Evolutionary conservation across 2,329 filamentous ascomycete genomes (phyloP).

Genomic region (Laburnicola sp.): DNA sequence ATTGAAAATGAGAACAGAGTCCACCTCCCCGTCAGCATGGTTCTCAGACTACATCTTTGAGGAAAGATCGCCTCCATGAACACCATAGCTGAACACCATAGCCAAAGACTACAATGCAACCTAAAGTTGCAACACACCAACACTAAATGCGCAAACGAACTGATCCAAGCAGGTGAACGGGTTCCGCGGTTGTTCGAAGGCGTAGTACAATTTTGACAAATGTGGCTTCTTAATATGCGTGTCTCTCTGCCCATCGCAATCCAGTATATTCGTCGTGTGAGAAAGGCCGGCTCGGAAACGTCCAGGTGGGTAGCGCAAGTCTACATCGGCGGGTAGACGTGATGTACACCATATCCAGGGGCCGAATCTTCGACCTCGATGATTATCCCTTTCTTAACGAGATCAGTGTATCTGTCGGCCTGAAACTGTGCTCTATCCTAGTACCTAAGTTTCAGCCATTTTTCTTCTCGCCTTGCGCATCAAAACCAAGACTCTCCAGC

Average conservation of each 20-base stretch:
- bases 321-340: conserved; percentile 10
- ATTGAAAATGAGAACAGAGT: too few relatives aligned
- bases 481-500: conserved; percentile 81
- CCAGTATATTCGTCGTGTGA: neutral
- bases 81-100: too few relatives aligned
- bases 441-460: conserved; percentile 47
- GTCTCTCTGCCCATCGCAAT: neutral
- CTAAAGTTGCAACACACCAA: too few relatives aligned
- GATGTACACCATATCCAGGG: neutral
- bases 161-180: too few relatives aligned
- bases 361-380: conserved; percentile 3
- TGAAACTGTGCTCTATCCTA: conserved; percentile 18
- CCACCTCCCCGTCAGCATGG: too few relatives aligned
- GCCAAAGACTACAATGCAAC: too few relatives aligned
- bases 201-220: too few relatives aligned
- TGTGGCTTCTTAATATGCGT: neutral
- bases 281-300: neutral
- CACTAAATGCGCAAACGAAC: too few relatives aligned
- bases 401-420: conserved; percentile 14
- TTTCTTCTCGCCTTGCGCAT: conserved; percentile 71
- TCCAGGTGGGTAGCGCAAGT: neutral
- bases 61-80: too few relatives aligned
- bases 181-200: neutral
- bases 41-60: too few relatives aligned
- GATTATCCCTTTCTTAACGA: conserved; percentile 10